A percentile compares a stretch with the other conserved stretches of the same genome.
These are phyloP conservation scores for Tuber magnatum DNA, from an alignment of 495 filamentous ascomycete species.

Conservation along the genomic window DNA sequence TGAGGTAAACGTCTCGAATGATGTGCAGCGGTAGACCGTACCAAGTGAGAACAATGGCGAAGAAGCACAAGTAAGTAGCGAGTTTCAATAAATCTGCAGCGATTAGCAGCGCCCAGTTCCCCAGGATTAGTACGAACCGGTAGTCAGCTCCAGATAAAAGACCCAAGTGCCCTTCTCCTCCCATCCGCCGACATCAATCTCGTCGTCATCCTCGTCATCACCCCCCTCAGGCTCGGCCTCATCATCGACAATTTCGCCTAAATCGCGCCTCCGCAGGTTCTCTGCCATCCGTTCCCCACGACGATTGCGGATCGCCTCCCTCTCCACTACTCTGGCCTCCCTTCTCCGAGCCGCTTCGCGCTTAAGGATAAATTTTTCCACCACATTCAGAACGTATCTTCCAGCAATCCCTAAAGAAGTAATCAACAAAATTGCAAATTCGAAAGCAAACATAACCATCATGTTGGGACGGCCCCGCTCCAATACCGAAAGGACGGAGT, in stretches of 20 bases:
- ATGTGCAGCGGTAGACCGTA: slow-evolving; percentile 95
- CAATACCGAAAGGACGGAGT: slow-evolving; percentile 73
- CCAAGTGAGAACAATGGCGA: slow-evolving; percentile 83
- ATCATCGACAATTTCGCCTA: slow-evolving; percentile 45
- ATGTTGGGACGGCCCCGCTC: slow-evolving; percentile 82
- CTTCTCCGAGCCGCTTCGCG: slow-evolving; percentile 59
- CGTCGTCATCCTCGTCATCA: slow-evolving; percentile 80
- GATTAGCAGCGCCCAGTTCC: not conserved
- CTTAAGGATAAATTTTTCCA: slow-evolving; percentile 63
- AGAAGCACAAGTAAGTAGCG: slow-evolving; percentile 80
- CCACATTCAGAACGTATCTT: slow-evolving; percentile 71
- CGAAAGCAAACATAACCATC: slow-evolving; percentile 99
- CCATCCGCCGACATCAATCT: slow-evolving; percentile 92
- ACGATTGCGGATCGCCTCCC: slow-evolving; percentile 58
- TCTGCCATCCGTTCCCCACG: slow-evolving; percentile 52
- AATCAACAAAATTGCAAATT: slow-evolving; percentile 80
- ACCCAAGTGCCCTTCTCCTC: slow-evolving; percentile 92
- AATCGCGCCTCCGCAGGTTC: slow-evolving; percentile 43
- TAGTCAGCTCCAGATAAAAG: slow-evolving; percentile 77
- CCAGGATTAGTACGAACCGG: slow-evolving; percentile 47
- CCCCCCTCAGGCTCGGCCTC: slow-evolving; percentile 45
- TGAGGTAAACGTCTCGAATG: slow-evolving; percentile 88
- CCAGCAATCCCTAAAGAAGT: slow-evolving; percentile 69
- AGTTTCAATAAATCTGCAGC: slow-evolving; percentile 78
- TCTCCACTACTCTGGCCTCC: slow-evolving; percentile 54